These are phyloP conservation scores for Martensiomyces pterosporus DNA, from an alignment of 192 early-diverging fungal genomes.

Conservation along the genomic window DNA sequence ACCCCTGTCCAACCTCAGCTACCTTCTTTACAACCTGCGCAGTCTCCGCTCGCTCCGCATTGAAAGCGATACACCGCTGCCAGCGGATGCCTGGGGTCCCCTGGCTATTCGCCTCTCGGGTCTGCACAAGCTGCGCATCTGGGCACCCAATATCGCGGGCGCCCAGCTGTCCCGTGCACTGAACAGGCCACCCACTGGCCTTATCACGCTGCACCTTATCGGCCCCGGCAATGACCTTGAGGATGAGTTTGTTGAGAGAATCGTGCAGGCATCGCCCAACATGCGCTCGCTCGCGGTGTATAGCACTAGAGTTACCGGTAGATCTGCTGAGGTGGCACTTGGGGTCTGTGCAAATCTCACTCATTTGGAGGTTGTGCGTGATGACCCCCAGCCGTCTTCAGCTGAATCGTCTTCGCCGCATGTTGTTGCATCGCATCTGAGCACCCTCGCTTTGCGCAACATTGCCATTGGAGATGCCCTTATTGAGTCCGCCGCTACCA, in stretches of 20 bases:
- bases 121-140: constrained; percentile 32
- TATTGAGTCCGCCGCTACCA: constrained; percentile 9
- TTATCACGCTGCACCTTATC: constrained; percentile 28
- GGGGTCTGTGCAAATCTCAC: constrained; percentile 6
- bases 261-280: constrained; percentile 11
- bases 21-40: constrained; percentile 27
- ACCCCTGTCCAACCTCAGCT: constrained; percentile 36
- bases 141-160: constrained; percentile 28
- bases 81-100: constrained; percentile 32
- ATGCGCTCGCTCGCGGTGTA: constrained; percentile 39
- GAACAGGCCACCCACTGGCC: constrained; percentile 4
- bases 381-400: constrained; percentile 1
- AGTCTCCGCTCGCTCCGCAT: constrained; percentile 29
- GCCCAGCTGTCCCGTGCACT: constrained; percentile 16
- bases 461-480: constrained; percentile 21
- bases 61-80: constrained; percentile 34
- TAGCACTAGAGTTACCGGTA: constrained; percentile 23
- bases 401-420: no score
- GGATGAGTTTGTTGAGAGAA: constrained; percentile 21
- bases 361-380: constrained; percentile 34
- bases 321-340: constrained; percentile 11
- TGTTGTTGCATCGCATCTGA: constrained; percentile 25
- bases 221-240: constrained; percentile 20
- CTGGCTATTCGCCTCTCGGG: constrained; percentile 22
- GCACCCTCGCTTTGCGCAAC: constrained; percentile 24